Evolutionary conservation across 2,329 filamentous ascomycete species (phyloP).

Genomic region (Ceratocystis alfenasii): DNA sequence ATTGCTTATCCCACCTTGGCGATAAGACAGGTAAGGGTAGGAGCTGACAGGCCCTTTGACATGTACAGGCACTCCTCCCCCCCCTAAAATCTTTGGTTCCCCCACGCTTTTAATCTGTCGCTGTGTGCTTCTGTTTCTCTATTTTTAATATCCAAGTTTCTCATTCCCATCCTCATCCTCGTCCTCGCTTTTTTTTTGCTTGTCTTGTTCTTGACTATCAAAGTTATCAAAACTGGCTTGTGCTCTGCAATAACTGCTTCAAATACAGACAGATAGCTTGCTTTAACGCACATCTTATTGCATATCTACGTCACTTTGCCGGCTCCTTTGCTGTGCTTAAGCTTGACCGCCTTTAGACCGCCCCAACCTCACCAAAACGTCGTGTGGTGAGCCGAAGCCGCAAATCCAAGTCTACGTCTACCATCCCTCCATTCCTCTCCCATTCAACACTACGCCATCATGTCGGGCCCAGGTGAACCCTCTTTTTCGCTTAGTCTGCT

Average conservation of each 20-base stretch:
- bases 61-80: too few species aligned
- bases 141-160: too few species aligned
- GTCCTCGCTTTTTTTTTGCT: too few species aligned
- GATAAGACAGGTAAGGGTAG: too few species aligned
- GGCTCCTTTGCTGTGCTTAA: neutral
- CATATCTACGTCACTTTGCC: constrained; percentile 2
- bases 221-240: neutral
- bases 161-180: too few species aligned
- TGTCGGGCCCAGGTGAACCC: neutral
- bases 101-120: too few species aligned
- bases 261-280: neutral
- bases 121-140: too few species aligned
- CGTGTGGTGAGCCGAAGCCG: neutral
- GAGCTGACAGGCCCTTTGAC: too few species aligned
- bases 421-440: neutral
- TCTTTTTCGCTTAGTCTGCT: neutral
- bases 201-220: too few species aligned
- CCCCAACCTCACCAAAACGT: neutral
- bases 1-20: too few species aligned
- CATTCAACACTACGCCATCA: neutral
- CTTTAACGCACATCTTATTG: constrained; percentile 8
- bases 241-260: neutral
- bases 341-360: neutral
- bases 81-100: too few species aligned
- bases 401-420: neutral